These are phyloP conservation scores for Perkinsus marinus DNA, from an alignment of 169 alveolate species.

Conservation along the genomic window DNA sequence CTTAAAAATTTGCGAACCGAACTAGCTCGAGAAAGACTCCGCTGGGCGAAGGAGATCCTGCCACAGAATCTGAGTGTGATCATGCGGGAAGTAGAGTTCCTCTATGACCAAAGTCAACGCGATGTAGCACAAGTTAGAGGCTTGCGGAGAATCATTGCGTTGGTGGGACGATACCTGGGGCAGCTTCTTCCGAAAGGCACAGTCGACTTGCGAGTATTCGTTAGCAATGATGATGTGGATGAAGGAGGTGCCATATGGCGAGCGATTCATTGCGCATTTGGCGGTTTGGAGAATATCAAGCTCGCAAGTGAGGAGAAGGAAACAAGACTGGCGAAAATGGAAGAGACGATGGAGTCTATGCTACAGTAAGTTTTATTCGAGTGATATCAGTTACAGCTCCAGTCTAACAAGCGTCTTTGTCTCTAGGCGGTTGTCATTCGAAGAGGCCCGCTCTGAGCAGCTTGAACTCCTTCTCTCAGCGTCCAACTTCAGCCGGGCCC, in stretches of 20 bases:
- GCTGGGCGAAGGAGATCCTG: background rate
- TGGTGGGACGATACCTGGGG: background rate
- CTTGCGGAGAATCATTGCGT: background rate
- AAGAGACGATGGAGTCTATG: background rate
- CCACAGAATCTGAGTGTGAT: background rate
- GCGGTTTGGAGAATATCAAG: background rate
- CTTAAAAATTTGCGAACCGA: background rate
- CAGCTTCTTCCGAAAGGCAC: background rate
- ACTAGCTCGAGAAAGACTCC: background rate
- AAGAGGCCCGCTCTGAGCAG: background rate
- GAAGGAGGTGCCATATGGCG: background rate
- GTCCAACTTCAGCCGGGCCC: background rate
- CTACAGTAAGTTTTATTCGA: background rate
- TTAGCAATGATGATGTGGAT: background rate
- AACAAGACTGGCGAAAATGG: background rate
- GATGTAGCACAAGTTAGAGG: background rate
- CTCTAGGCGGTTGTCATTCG: background rate
- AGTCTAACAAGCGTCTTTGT: background rate
- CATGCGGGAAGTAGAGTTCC: background rate
- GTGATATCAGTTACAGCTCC: background rate
- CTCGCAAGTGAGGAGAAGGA: background rate
- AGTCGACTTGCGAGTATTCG: background rate
- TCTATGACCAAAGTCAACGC: background rate
- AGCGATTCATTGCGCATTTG: background rate
- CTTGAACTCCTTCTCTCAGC: background rate